phyloP scores from a whole-genome alignment of 192 early-diverging fungal species.

The Linnemannia zychae region DNA sequence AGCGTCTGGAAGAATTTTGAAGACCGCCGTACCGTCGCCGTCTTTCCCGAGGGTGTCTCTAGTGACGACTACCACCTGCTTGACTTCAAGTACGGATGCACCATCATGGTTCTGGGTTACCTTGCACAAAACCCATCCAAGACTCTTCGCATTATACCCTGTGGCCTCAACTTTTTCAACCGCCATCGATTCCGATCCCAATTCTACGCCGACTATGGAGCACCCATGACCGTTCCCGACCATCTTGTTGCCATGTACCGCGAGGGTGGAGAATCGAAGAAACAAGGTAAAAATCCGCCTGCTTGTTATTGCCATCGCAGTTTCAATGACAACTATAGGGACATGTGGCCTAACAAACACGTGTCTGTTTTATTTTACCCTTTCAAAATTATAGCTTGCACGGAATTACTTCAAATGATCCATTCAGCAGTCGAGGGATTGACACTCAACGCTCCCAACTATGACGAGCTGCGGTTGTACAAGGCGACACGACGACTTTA shows the following conservation, averaged over 20 bases:
- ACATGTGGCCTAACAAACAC: background rate
- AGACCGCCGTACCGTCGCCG: slow-evolving; percentile 47
- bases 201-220: slow-evolving; percentile 55
- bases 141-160: slow-evolving; percentile 56
- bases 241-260: slow-evolving; percentile 51
- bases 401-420: slow-evolving; percentile 57
- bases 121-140: slow-evolving; percentile 46
- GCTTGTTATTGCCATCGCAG: background rate
- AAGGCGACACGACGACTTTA: slow-evolving; percentile 58
- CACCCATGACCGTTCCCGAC: slow-evolving; percentile 47
- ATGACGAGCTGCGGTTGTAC: slow-evolving; percentile 52
- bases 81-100: slow-evolving; percentile 61
- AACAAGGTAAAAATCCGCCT: slow-evolving; percentile 50
- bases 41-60: slow-evolving; percentile 60
- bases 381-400: slow-evolving; percentile 41
- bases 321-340: background rate
- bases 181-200: slow-evolving; percentile 61
- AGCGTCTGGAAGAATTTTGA: slow-evolving; percentile 59
- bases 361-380: slow-evolving; percentile 3
- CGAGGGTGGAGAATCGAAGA: slow-evolving; percentile 52
- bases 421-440: slow-evolving; percentile 49
- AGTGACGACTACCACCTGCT: slow-evolving; percentile 59
- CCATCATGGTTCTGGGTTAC: slow-evolving; percentile 60
- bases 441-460: slow-evolving; percentile 60
- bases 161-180: slow-evolving; percentile 62